A percentile compares a stretch with the other conserved stretches of the same genome.
Evolutionary conservation across 768 basidiomycete species (phyloP).

Genomic region (Boletus huronensis): DNA sequence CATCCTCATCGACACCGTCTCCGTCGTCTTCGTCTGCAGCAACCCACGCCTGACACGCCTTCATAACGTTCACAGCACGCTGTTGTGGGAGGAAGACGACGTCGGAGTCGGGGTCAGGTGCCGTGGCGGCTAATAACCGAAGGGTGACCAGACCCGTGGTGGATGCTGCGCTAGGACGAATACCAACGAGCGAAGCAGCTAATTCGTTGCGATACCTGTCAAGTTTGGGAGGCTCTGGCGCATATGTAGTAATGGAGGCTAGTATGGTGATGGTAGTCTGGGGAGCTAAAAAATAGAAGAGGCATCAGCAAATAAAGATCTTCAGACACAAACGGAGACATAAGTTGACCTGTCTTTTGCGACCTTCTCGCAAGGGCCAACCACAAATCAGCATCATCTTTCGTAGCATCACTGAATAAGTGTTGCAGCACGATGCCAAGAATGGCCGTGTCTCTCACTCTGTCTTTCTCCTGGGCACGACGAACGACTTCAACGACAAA

Average conservation of each 20-base stretch:
- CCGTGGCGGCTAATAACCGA: conserved; percentile 64
- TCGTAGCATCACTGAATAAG: conserved; percentile 54
- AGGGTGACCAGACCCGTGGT: conserved; percentile 66
- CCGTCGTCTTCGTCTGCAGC: conserved; percentile 46
- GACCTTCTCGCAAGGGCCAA: conserved; percentile 61
- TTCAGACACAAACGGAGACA: neutral
- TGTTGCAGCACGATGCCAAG: conserved; percentile 60
- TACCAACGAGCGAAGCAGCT: conserved; percentile 72
- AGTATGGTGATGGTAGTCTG: conserved; percentile 66
- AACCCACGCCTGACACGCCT: conserved; percentile 84
- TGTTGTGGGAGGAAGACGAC: conserved; percentile 81
- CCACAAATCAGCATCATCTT: conserved; percentile 75
- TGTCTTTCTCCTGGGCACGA: conserved; percentile 38
- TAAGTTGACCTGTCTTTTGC: conserved; percentile 55
- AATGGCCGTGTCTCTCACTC: conserved; percentile 53
- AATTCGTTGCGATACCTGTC: conserved; percentile 87
- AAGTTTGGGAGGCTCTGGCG: conserved; percentile 66
- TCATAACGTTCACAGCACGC: conserved; percentile 83
- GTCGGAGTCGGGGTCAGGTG: conserved; percentile 77
- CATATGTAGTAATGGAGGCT: conserved; percentile 53
- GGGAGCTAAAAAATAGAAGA: conserved; percentile 47
- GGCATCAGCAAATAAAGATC: neutral
- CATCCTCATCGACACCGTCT: conserved; percentile 68
- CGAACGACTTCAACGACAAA: conserved; percentile 35
- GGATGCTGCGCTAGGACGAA: conserved; percentile 60